Evolutionary conservation across 2,329 filamentous ascomycete genomes (phyloP), one percentile per base, ranked within the genome.

Genomic region (Fusarium sp.): DNA sequence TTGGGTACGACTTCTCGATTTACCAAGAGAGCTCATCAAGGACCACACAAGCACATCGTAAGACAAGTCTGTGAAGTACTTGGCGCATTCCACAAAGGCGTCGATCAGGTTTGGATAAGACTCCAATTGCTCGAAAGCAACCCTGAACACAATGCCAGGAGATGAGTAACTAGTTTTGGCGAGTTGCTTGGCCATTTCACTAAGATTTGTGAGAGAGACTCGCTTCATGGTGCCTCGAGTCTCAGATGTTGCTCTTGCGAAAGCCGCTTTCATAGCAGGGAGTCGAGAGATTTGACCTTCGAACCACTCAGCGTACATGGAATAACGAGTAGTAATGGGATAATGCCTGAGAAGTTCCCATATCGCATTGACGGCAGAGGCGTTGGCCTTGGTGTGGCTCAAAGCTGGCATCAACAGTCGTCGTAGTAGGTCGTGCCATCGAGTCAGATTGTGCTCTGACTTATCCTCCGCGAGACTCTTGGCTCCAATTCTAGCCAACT

Each of bases 1-100:
- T 71, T 89, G 87, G 7, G 86, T 90, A 35, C 88, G 83, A 73
- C 87, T 90, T 73, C 88, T 83, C 53, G 85, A 84, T 68, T 88
- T 88, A 50, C 87, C 87, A 14, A 91, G 80, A 3, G 88, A 89
- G 74, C 89, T 96, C 79, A 99, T 88, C 44, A 99, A 83, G 20
- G 93, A 93, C 94, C 95, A 99, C 5, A 93, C 92, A 44, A 99
- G 84, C 32, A 97, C 92, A 78, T 99, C 96, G 76, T 97, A 97
- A 1, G 93, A 95, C 37, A 99, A 82, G 55, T 92, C 90, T 2
- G 95, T 97, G 72, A 98, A 97, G 77, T 97, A 97, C 73, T 93
- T 91, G 39, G 93, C 94, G 75, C 94, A 97, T 76, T 97, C 94
- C 15, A 98, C 94, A 64, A 99, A 93, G 7, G 93, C 93, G 65